Conservation (phyloP, 2,329 filamentous ascomycete genomes). For the Fusarium pseudonygamai region DNA sequence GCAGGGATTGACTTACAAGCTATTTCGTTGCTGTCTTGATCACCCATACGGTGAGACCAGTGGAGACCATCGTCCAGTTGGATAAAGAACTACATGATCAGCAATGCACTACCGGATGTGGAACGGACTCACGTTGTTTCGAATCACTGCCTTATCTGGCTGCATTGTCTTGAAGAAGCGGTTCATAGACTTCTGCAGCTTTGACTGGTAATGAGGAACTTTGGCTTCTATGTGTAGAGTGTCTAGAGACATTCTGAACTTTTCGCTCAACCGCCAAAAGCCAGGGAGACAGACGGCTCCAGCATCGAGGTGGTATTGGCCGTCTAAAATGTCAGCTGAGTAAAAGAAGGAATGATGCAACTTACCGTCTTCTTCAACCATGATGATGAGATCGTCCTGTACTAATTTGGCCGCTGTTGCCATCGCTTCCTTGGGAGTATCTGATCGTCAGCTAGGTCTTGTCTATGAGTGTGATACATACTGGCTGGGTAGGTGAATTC, state of each 20-base stretch:
- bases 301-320: constrained; percentile 25
- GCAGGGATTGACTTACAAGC: not conserved
- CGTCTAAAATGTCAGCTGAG: constrained; percentile 2
- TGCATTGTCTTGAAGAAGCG: constrained; percentile 29
- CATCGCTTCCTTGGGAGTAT: constrained; percentile 22
- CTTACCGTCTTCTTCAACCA: constrained; percentile 30
- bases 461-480: rapidly evolving
- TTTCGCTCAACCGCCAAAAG: constrained; percentile 30
- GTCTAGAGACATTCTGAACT: constrained; percentile 34
- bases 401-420: constrained; percentile 25
- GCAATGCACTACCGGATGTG: rapidly evolving
- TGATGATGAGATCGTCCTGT: constrained; percentile 28
- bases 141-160: constrained; percentile 22
- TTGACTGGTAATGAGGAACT: constrained; percentile 29
- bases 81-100: constrained; percentile 21
- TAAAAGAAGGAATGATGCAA: rapidly evolving
- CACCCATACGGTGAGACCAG: constrained; percentile 34
- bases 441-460: not conserved
- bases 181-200: constrained; percentile 33
- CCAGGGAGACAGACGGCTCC: constrained; percentile 32
- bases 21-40: constrained; percentile 15
- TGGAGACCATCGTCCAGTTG: constrained; percentile 34
- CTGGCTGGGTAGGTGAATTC: constrained; percentile 17
- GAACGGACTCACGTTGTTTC: constrained; percentile 16
- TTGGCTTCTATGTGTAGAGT: constrained; percentile 33